phyloP scores from a whole-genome alignment of 495 filamentous ascomycete species.

The Chlorociboria aeruginascens region DNA sequence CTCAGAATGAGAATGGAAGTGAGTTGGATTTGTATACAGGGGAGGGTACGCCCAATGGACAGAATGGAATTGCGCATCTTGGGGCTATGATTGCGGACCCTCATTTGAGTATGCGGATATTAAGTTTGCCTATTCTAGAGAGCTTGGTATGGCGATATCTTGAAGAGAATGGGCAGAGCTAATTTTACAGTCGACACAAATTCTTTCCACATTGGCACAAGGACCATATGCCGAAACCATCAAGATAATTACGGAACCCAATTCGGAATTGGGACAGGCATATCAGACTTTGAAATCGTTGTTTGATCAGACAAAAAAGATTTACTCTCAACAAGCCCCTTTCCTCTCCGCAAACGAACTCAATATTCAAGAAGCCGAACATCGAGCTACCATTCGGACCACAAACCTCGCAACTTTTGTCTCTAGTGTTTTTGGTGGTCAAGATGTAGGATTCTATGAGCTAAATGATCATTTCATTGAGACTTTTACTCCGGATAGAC shows the following conservation, averaged over 20 bases:
- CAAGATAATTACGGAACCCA: conserved; percentile 55
- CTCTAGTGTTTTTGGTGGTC: conserved; percentile 67
- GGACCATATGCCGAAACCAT: conserved; percentile 62
- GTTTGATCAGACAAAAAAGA: conserved; percentile 69
- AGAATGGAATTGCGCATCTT: not conserved
- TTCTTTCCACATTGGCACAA: conserved; percentile 55
- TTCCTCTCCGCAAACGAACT: conserved; percentile 65
- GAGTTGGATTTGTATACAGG: not conserved
- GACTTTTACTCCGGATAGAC: conserved; percentile 69
- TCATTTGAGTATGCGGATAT: conserved; percentile 43
- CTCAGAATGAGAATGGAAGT: not conserved
- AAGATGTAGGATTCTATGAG: conserved; percentile 73
- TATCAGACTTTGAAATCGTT: conserved; percentile 68
- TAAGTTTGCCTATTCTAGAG: conserved; percentile 61
- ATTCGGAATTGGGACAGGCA: conserved; percentile 68
- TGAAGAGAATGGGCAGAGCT: not conserved
- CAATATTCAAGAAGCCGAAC: conserved; percentile 52
- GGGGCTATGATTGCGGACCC: conserved; percentile 17
- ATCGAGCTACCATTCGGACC: conserved; percentile 68
- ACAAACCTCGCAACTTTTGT: conserved; percentile 82
- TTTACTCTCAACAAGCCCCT: conserved; percentile 57
- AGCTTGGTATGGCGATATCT: conserved; percentile 40
- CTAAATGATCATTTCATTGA: conserved; percentile 76
- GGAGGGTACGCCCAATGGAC: not conserved
- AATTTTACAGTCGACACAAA: conserved; percentile 49